Conservation (phyloP, 164 flowering plant species). For the Magnolia officinalis region DNA sequence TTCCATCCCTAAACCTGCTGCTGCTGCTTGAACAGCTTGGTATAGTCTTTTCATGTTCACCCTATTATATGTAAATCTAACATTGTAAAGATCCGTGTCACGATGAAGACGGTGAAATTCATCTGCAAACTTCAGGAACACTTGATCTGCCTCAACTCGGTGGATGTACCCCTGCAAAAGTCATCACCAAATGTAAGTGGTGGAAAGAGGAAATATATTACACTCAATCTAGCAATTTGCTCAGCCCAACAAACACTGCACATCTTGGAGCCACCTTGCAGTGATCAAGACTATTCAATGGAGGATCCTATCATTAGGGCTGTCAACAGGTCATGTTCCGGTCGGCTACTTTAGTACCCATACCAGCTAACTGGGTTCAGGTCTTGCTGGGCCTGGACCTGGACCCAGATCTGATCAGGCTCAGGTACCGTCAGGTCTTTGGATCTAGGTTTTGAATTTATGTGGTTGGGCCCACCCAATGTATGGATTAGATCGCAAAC, state of each 20-base stretch:
- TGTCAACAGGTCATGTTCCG: no score
- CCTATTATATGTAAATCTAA: constrained; percentile 61
- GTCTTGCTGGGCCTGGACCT: no score
- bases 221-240: background rate
- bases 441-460: no score
- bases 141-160: constrained; percentile 90
- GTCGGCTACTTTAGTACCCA: no score
- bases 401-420: no score
- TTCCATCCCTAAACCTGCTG: constrained; percentile 26
- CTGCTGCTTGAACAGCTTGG: constrained; percentile 55
- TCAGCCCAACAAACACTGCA: background rate
- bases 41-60: constrained; percentile 64
- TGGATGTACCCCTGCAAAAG: constrained; percentile 64
- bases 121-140: constrained; percentile 46
- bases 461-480: no score
- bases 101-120: constrained; percentile 48
- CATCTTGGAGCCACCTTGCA: background rate
- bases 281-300: background rate
- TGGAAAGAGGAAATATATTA: background rate
- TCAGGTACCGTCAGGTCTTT: no score
- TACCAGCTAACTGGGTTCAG: no score
- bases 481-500: no score
- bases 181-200: background rate
- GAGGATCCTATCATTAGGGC: background rate
- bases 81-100: constrained; percentile 40